Evolutionary conservation across 1,284 basidiomycete species (phyloP).

Genomic region (Apiotrichum sp.): DNA sequence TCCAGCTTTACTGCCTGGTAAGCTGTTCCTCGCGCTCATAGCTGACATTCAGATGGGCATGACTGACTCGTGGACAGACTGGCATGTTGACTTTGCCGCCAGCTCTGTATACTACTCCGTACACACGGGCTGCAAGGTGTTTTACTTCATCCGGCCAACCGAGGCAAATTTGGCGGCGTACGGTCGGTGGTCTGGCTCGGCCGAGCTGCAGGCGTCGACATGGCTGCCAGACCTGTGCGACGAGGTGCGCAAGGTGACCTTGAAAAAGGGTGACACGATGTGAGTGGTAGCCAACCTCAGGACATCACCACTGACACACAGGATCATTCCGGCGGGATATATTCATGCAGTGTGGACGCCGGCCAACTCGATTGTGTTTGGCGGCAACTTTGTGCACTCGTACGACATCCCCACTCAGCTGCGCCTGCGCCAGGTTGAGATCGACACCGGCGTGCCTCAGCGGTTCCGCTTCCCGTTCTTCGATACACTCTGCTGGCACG

Average conservation of each 20-base stretch:
- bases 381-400: conserved; percentile 95
- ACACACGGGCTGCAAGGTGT: conserved; percentile 75
- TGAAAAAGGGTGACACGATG: conserved; percentile 86
- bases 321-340: conserved; percentile 91
- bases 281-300: conserved; percentile 23
- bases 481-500: conserved; percentile 79
- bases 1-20: conserved; percentile 95
- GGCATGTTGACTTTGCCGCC: conserved; percentile 94
- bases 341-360: conserved; percentile 74
- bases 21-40: conserved; percentile 43
- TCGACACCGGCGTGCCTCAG: conserved; percentile 83
- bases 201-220: conserved; percentile 67
- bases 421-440: conserved; percentile 82
- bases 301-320: conserved; percentile 15
- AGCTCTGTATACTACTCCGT: conserved; percentile 93
- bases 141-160: conserved; percentile 92
- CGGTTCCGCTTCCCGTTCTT: conserved; percentile 91
- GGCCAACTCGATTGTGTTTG: conserved; percentile 83
- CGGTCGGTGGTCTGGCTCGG: conserved; percentile 64
- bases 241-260: conserved; percentile 75
- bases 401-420: conserved; percentile 51
- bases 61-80: conserved; percentile 73
- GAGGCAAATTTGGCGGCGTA: conserved; percentile 74
- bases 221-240: conserved; percentile 82
- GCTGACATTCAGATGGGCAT: conserved; percentile 52